Conservation (phyloP, 2,329 filamentous ascomycete genomes). For the Phyllosticta ampelicida region DNA sequence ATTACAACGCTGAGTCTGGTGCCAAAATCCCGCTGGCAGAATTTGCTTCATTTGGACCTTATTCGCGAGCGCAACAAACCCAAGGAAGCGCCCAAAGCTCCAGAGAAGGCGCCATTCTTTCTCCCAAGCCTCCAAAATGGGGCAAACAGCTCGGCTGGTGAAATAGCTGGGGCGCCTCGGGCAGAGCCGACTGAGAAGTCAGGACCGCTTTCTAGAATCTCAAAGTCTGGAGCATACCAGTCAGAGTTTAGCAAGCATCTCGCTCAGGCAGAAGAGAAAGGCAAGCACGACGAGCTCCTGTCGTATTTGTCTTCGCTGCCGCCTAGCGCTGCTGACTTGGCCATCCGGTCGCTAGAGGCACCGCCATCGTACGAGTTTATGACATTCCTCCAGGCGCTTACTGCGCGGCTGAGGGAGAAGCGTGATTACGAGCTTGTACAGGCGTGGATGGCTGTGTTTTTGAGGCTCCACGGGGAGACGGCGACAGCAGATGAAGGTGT, state of each 20-base stretch:
- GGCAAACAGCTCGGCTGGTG: constrained; percentile 10
- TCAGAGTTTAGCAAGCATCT: constrained; percentile 41
- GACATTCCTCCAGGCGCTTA: constrained; percentile 73
- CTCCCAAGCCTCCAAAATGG: constrained; percentile 53
- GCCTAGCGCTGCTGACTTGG: constrained; percentile 79
- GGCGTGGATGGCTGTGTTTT: constrained; percentile 94
- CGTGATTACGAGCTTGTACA: constrained; percentile 89
- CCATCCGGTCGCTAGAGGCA: constrained; percentile 66
- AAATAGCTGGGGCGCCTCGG: constrained; percentile 15
- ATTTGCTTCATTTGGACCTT: constrained; percentile 78
- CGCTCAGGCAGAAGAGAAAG: constrained; percentile 36
- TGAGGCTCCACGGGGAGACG: constrained; percentile 63
- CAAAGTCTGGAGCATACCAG: constrained; percentile 20
- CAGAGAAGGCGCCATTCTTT: constrained; percentile 94
- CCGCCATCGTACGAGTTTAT: constrained; percentile 57
- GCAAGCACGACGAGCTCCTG: constrained; percentile 59
- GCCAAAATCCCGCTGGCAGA: constrained; percentile 89
- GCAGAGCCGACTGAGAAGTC: constrained; percentile 13
- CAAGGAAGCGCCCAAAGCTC: constrained; percentile 78
- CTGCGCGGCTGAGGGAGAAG: constrained; percentile 53
- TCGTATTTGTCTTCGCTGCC: constrained; percentile 69
- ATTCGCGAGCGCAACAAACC: constrained; percentile 92
- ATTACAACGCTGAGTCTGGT: constrained; percentile 85
- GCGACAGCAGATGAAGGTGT: constrained; percentile 36
- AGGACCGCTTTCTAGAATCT: constrained; percentile 22